Percentiles rank a stretch among this genome's conserved stretches.
These are phyloP conservation scores for Ceratobasidium sp. DNA, from an alignment of 1,284 basidiomycete species.

Conservation along the genomic window DNA sequence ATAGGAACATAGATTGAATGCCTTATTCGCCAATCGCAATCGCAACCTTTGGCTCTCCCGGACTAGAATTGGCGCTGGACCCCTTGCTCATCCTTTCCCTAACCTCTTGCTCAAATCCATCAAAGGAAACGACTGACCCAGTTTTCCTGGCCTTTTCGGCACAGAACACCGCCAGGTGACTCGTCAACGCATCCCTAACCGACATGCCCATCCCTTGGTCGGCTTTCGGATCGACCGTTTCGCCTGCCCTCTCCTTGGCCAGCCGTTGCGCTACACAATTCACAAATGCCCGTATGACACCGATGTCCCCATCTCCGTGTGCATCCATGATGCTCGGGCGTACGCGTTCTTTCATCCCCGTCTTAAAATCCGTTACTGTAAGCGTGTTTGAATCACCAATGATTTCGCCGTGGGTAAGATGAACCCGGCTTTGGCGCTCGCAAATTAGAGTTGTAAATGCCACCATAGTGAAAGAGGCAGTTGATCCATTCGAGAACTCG, in stretches of 20 bases:
- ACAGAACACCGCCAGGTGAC: conserved; percentile 85
- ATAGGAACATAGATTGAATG: too few relatives aligned
- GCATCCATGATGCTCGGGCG: conserved; percentile 23
- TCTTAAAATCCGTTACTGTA: conserved; percentile 81
- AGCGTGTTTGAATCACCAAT: conserved; percentile 81
- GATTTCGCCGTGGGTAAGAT: conserved; percentile 85
- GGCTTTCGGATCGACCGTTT: conserved; percentile 61
- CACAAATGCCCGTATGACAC: conserved; percentile 76
- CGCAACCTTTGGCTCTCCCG: conserved; percentile 4
- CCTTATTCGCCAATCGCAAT: neutral
- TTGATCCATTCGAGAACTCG: conserved; percentile 79
- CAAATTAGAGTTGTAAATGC: conserved; percentile 75
- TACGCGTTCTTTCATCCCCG: conserved; percentile 47
- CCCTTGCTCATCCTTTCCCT: conserved; percentile 46
- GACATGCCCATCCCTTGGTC: conserved; percentile 66
- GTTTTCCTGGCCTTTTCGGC: conserved; percentile 78
- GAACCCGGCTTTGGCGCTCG: conserved; percentile 77
- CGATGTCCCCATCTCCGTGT: conserved; percentile 84
- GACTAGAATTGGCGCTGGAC: neutral
- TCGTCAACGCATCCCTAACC: conserved; percentile 73
- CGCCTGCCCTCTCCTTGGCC: conserved; percentile 26
- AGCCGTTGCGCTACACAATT: conserved; percentile 66
- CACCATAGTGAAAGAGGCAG: conserved; percentile 85
- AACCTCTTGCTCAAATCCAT: conserved; percentile 50
- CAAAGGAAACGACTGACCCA: conserved; percentile 69